These are phyloP conservation scores for Lecanoromycetidae sp. DNA, from an alignment of 2,329 filamentous ascomycete species.

Conservation along the genomic window DNA sequence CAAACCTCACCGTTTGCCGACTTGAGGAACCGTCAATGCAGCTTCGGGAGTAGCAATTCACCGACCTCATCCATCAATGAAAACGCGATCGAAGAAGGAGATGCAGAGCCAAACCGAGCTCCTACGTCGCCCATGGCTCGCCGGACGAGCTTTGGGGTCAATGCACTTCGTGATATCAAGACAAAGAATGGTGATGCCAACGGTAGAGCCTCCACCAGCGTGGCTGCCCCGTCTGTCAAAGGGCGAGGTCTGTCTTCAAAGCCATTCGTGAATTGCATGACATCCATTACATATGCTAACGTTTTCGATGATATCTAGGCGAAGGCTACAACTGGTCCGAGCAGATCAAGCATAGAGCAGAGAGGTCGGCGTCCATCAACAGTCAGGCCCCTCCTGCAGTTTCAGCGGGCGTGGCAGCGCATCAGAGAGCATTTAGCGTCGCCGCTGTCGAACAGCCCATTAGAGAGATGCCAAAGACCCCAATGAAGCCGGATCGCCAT, in stretches of 20 bases:
- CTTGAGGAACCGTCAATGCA: conserved; percentile 47
- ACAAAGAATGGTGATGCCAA: conserved; percentile 47
- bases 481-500: conserved; percentile 62
- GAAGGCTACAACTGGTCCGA: conserved; percentile 97
- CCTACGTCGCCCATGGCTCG: conserved; percentile 66
- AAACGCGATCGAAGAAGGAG: conserved; percentile 59
- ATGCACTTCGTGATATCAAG: conserved; percentile 61
- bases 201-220: conserved; percentile 45
- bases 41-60: conserved; percentile 50
- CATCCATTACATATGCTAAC: conserved; percentile 20
- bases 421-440: conserved; percentile 28
- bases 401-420: conserved; percentile 31
- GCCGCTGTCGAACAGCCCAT: conserved; percentile 46
- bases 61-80: conserved; percentile 47
- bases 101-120: conserved; percentile 43
- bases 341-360: conserved; percentile 81
- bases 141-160: conserved; percentile 79
- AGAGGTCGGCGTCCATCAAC: conserved; percentile 50
- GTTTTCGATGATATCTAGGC: conserved; percentile 42
- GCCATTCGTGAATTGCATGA: conserved; percentile 33
- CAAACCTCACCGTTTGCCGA: conserved; percentile 40
- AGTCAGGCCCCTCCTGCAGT: conserved; percentile 30
- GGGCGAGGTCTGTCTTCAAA: conserved; percentile 44
- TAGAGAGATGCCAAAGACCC: conserved; percentile 30
- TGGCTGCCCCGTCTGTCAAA: conserved; percentile 38